phyloP scores from a whole-genome alignment of 495 filamentous ascomycete species.

The Daldinia bambusicola region DNA sequence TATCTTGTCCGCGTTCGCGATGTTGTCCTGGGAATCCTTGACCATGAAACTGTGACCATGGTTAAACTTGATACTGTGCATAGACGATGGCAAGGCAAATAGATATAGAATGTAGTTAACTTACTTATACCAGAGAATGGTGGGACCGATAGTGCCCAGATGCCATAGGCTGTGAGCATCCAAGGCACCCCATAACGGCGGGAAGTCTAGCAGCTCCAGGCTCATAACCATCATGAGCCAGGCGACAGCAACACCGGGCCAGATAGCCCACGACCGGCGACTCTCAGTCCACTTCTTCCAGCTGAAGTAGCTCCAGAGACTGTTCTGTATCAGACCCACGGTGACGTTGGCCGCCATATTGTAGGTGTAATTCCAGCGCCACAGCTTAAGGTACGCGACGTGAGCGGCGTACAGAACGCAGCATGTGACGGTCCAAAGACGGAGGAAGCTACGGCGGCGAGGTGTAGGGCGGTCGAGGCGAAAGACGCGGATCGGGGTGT shows the following conservation, averaged over 20 bases:
- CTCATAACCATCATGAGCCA: conserved; percentile 96
- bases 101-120: conserved; percentile 48
- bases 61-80: conserved; percentile 16
- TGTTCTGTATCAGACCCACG: conserved; percentile 80
- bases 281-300: conserved; percentile 74
- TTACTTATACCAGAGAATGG: conserved; percentile 95
- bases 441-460: conserved; percentile 67
- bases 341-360: conserved; percentile 96
- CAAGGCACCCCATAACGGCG: conserved; percentile 81
- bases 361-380: conserved; percentile 94
- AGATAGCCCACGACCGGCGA: conserved; percentile 79
- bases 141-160: conserved; percentile 87
- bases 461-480: conserved; percentile 74
- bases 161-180: conserved; percentile 99
- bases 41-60: conserved; percentile 72
- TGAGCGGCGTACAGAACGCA: conserved; percentile 76
- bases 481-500: conserved; percentile 81
- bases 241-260: conserved; percentile 91
- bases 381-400: conserved; percentile 83
- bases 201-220: conserved; percentile 92
- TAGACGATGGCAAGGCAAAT: not conserved
- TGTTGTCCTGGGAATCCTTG: conserved; percentile 80
- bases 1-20: conserved; percentile 56
- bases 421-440: conserved; percentile 80
- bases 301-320: conserved; percentile 88